phyloP scores from a whole-genome alignment of 345 rosid genomes.

The Pugionium cornutum region DNA sequence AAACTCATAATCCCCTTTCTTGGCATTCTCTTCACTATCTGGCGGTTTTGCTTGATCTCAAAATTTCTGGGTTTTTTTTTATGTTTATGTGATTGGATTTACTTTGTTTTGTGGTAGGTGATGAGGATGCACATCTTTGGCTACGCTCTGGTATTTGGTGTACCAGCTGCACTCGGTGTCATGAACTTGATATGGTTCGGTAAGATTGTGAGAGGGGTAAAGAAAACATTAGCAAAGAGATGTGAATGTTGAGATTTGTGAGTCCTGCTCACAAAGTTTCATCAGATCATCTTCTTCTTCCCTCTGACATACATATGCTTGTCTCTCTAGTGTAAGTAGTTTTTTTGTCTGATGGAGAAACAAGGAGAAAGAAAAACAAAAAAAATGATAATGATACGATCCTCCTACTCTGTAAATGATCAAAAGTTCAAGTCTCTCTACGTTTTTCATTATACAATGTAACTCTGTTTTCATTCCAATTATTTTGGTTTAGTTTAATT shows the following conservation, averaged over 20 bases:
- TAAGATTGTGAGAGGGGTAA: slow-evolving; percentile 77
- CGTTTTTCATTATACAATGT: slow-evolving; percentile 31
- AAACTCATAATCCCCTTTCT: not conserved
- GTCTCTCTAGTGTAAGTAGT: slow-evolving; percentile 45
- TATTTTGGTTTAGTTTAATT: slow-evolving; percentile 2
- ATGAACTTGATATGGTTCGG: slow-evolving; percentile 91
- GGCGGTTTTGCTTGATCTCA: not conserved
- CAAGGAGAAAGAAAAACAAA: slow-evolving; percentile 1
- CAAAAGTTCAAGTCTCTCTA: slow-evolving; percentile 28
- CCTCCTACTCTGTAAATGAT: slow-evolving; percentile 42
- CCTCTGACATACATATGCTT: slow-evolving; percentile 24
- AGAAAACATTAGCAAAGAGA: slow-evolving; percentile 77
- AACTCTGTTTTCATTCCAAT: slow-evolving; percentile 27
- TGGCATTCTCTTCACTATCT: not conserved
- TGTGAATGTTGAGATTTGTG: slow-evolving; percentile 44
- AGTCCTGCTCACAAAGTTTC: slow-evolving; percentile 21
- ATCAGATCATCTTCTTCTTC: slow-evolving; percentile 14
- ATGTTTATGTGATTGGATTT: slow-evolving; percentile 19
- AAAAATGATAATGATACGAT: slow-evolving; percentile 32
- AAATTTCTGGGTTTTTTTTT: not conserved
- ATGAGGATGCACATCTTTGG: slow-evolving; percentile 66
- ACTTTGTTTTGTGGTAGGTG: slow-evolving; percentile 48
- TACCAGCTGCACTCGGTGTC: slow-evolving; percentile 61
- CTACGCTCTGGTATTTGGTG: slow-evolving; percentile 53
- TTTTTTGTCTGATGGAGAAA: slow-evolving; percentile 45